Conservation (phyloP, 169 alveolate species). For the Plasmodium gallinaceum region DNA sequence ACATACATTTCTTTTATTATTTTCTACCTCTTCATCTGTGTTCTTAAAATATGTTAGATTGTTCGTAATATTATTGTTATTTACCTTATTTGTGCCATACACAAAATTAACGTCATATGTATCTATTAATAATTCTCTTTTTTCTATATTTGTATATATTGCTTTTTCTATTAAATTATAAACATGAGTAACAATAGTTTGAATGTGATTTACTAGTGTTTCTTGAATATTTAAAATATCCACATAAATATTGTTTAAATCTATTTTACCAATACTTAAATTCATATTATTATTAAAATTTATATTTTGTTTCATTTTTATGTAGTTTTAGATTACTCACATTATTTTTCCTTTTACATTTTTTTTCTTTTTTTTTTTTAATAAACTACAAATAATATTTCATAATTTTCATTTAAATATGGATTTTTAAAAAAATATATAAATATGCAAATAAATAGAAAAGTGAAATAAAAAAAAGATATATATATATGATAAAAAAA, state of each 20-base stretch:
- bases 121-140: neutral
- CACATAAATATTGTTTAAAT: constrained; percentile 37
- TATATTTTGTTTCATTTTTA: constrained; percentile 24
- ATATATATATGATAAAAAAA: neutral
- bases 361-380: constrained; percentile 16
- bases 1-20: neutral
- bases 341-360: constrained; percentile 5
- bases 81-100: neutral
- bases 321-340: neutral
- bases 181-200: constrained; percentile 34
- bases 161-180: constrained; percentile 24
- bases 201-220: constrained; percentile 53
- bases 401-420: neutral
- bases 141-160: constrained; percentile 8
- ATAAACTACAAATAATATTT: neutral
- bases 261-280: constrained; percentile 24
- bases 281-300: constrained; percentile 19
- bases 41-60: neutral
- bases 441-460: neutral
- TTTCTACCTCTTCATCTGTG: neutral
- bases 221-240: constrained; percentile 64
- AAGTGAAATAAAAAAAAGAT: neutral
- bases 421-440: neutral
- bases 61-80: neutral
- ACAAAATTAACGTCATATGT: neutral